Base-by-base conservation (phyloP, 2,329 filamentous ascomycete genomes). In the Fusarium mundagurra region DNA sequence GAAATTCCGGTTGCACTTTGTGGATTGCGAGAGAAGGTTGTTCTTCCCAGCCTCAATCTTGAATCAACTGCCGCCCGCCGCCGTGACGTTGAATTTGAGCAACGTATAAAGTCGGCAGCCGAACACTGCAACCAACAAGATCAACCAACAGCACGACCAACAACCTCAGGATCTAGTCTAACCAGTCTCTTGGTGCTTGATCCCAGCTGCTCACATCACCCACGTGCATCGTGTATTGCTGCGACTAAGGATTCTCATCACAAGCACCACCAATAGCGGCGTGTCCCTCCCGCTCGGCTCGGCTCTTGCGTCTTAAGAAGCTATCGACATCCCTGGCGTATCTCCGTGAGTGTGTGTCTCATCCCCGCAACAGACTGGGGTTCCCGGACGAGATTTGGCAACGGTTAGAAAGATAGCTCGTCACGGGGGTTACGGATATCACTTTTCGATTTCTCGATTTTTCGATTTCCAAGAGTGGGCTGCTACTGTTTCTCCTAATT, bases 181-280 rank as follows among this genome's bases (percentile, higher is more conserved):
- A 65, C 64, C 69, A 43, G 59, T 41, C 31, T 69, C 67, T 65
- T 55, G 59, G 71, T 69, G 48, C 66, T 70, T 33, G 47, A 51
- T 64, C 34, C 51, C 50, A 44, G 57, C 51, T 59, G 45, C 51
- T 69, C 63, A 62, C 58, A 51, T 74, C 71, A 62, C 65, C 65
- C 77, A 77, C 77, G 77, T 78, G 77, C 67, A 61, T 60, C n/a
- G 60, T 67, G 63, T 69, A 60, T 60, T 73, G 61, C 77, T 78
- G 77, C 75, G 69, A 67, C 74, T 76, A 63, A 44, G 57, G 47
- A 45, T 63, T 68, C 68, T 77, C 63, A 77, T 78, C 77, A 78
- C 77, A 71, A 48, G 62, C 36, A 69, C 64, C 72, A 57, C 77
- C 77, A 78, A 78, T 78, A 67, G 75, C 70, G 59, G 67, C 57